These are phyloP conservation scores for Globisporangium polare DNA, from an alignment of 352 stramenopile genomes.

Conservation along the genomic window DNA sequence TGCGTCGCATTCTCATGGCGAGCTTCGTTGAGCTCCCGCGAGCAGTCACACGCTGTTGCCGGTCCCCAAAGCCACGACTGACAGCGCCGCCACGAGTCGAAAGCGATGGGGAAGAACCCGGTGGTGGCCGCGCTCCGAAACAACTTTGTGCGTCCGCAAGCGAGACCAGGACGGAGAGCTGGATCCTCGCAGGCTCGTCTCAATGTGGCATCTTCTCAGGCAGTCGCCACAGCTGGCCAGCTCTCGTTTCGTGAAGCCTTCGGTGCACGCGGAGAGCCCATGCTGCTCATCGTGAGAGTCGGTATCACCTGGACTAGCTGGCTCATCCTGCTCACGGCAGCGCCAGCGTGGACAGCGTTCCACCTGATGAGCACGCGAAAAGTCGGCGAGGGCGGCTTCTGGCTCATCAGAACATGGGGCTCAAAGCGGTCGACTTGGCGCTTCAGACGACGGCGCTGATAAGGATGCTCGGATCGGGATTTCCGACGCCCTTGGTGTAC, in stretches of 20 bases:
- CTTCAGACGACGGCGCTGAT: neutral
- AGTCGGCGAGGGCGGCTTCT: constrained; percentile 48
- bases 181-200: too few relatives aligned
- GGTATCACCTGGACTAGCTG: constrained; percentile 29
- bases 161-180: too few relatives aligned
- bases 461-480: neutral
- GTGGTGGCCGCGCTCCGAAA: too few relatives aligned
- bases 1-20: too few relatives aligned
- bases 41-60: too few relatives aligned
- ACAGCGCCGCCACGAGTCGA: too few relatives aligned
- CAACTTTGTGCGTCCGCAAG: too few relatives aligned
- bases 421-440: constrained; percentile 3
- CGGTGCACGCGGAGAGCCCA: constrained; percentile 15
- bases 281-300: constrained; percentile 17
- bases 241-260: constrained; percentile 21
- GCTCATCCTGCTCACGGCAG: constrained; percentile 25
- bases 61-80: too few relatives aligned
- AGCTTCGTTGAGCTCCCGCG: too few relatives aligned
- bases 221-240: too few relatives aligned
- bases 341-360: constrained; percentile 29
- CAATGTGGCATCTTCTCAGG: too few relatives aligned
- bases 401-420: constrained; percentile 23
- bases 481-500: neutral
- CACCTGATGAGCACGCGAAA: constrained; percentile 41
- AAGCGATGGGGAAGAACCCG: too few relatives aligned